Evolutionary conservation across 2,329 filamentous ascomycete genomes (phyloP).

Genomic region (Alternaria arbusti): DNA sequence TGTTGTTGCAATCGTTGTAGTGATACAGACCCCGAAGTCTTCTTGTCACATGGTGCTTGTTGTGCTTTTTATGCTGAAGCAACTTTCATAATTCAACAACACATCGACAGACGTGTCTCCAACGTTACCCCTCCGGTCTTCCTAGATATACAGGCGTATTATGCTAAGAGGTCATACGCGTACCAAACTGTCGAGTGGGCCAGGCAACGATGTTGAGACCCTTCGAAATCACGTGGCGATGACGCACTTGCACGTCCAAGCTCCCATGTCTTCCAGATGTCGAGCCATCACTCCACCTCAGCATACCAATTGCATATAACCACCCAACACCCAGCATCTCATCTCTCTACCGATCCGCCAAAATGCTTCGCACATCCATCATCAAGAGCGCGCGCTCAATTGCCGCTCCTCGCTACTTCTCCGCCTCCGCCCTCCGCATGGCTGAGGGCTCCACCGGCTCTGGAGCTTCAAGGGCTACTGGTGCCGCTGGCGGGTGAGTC

Average conservation of each 20-base stretch:
- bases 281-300: constrained; percentile 34
- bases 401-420: constrained; percentile 51
- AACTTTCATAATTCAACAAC: not conserved
- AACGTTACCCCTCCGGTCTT: not conserved
- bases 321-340: constrained; percentile 15
- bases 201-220: not conserved
- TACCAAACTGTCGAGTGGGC: not conserved
- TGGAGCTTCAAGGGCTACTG: constrained; percentile 50
- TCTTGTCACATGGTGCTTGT: not conserved
- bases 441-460: constrained; percentile 55
- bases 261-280: constrained; percentile 12
- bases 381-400: constrained; percentile 49
- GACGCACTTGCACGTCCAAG: constrained; percentile 30
- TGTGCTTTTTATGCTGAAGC: not conserved
- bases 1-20: not conserved
- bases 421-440: constrained; percentile 51
- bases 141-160: not conserved
- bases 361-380: constrained; percentile 49
- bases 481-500: constrained; percentile 45
- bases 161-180: not conserved
- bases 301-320: constrained; percentile 22
- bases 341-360: constrained; percentile 19
- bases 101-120: not conserved
- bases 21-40: not conserved
- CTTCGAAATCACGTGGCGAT: constrained; percentile 23